Conservation (phyloP, 768 basidiomycete species). For the Coprinellus micaceus region DNA sequence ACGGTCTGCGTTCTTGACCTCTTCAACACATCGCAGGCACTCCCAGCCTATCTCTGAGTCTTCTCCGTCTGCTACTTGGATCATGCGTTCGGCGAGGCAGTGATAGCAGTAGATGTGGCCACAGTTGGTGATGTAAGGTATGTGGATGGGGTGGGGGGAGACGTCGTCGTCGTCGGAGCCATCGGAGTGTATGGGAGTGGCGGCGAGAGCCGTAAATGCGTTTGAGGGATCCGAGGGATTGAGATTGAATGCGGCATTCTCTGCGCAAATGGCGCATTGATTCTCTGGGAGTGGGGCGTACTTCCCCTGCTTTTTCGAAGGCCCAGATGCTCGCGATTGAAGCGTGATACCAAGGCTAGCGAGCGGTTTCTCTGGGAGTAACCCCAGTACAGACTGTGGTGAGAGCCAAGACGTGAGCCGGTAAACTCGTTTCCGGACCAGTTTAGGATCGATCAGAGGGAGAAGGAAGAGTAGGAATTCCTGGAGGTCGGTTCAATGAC, state of each 20-base stretch:
- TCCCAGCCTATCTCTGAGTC: conserved; percentile 64
- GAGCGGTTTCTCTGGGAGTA: conserved; percentile 24
- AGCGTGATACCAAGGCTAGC: conserved; percentile 4
- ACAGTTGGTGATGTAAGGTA: conserved; percentile 80
- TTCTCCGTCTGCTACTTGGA: conserved; percentile 66
- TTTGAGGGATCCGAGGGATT: conserved; percentile 52
- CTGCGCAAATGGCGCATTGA: conserved; percentile 90
- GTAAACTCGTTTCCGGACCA: conserved; percentile 54
- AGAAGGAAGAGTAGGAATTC: conserved; percentile 93
- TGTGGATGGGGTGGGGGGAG: conserved; percentile 67
- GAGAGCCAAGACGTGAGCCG: conserved; percentile 32
- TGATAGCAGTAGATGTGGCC: conserved; percentile 91
- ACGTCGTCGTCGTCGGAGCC: conserved; percentile 29
- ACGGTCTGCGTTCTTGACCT: conserved; percentile 63
- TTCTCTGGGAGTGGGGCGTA: conserved; percentile 65
- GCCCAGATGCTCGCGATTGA: not conserved
- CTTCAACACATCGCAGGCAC: conserved; percentile 75
- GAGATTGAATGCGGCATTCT: conserved; percentile 62
- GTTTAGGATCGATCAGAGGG: conserved; percentile 73
- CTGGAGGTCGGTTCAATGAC: conserved; percentile 43
- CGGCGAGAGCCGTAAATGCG: conserved; percentile 40
- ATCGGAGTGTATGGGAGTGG: conserved; percentile 11
- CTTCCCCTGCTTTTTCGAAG: conserved; percentile 46
- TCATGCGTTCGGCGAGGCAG: conserved; percentile 82
- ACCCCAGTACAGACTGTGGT: conserved; percentile 25